Conservation (phyloP, 129 eudicot genomes). For the Scalesia atractyloides region DNA sequence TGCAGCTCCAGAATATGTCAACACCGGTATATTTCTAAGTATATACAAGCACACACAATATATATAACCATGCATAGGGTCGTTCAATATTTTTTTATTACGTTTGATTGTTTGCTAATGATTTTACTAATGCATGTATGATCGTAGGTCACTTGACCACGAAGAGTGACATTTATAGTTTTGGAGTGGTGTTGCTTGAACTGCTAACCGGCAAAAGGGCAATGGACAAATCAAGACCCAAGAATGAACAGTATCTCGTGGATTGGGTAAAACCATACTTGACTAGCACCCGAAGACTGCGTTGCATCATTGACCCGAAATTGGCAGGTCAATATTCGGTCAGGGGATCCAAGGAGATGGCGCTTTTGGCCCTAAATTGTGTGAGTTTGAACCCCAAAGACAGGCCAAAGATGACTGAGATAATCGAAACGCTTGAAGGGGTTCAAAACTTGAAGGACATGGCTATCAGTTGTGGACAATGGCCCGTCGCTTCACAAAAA, state of each 20-base stretch:
- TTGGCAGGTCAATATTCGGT: conserved; percentile 87
- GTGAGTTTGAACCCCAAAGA: conserved; percentile 85
- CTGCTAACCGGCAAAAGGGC: conserved; percentile 86
- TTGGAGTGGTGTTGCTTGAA: conserved; percentile 86
- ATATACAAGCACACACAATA: not conserved
- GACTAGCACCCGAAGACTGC: conserved; percentile 61
- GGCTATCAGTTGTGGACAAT: conserved; percentile 81
- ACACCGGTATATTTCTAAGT: conserved; percentile 53
- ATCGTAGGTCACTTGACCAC: conserved; percentile 84
- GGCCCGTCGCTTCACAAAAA: conserved; percentile 69
- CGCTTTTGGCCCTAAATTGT: conserved; percentile 58
- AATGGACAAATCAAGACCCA: conserved; percentile 71
- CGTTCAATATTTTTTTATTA: not conserved
- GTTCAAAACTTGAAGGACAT: conserved; percentile 65
- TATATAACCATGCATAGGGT: not conserved
- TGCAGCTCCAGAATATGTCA: conserved; percentile 92
- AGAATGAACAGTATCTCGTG: conserved; percentile 72
- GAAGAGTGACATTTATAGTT: conserved; percentile 87
- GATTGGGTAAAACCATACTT: conserved; percentile 86
- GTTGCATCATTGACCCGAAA: conserved; percentile 76
- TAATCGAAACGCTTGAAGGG: conserved; percentile 71
- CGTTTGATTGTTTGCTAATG: not conserved
- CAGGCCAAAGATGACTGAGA: conserved; percentile 78
- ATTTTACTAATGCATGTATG: not conserved
- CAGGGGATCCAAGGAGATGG: conserved; percentile 82